phyloP scores from a whole-genome alignment of 805 yeast genomes.

The Priceomyces medius region DNA sequence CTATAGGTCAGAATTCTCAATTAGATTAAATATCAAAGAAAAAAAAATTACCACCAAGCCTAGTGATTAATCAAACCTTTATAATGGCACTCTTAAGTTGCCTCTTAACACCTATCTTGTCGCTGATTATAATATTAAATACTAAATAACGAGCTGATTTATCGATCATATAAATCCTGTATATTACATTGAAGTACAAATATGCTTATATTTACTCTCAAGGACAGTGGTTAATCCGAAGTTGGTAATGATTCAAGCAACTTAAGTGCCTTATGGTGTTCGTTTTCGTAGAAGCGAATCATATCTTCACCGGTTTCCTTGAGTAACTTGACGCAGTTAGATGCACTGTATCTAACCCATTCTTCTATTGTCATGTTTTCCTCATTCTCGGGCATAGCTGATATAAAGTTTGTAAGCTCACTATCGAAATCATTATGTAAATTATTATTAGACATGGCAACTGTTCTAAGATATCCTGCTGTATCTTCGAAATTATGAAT shows the following conservation, averaged over 20 bases:
- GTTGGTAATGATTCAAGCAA: slow-evolving; percentile 37
- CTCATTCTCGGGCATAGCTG: slow-evolving; percentile 69
- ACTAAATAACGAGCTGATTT: slow-evolving; percentile 1
- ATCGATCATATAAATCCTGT: slow-evolving; percentile 2
- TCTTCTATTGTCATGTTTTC: slow-evolving; percentile 66
- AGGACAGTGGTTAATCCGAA: slow-evolving; percentile 8
- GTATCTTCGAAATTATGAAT: slow-evolving; percentile 33
- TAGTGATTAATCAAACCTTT: not conserved
- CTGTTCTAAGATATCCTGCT: slow-evolving; percentile 29
- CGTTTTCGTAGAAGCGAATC: slow-evolving; percentile 46
- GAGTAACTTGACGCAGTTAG: slow-evolving; percentile 50
- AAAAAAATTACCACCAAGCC: not conserved
- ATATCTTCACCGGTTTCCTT: slow-evolving; percentile 46
- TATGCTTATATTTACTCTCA: not conserved
- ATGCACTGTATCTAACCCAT: slow-evolving; percentile 63
- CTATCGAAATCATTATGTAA: slow-evolving; percentile 67
- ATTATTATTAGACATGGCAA: slow-evolving; percentile 38
- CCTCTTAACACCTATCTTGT: not conserved
- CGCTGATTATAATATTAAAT: not conserved
- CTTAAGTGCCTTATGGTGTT: slow-evolving; percentile 51
- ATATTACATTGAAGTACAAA: not conserved
- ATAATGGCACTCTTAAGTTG: slow-evolving; percentile 1
- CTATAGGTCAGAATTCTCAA: not conserved
- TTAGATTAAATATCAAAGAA: not conserved
- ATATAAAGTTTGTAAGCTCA: slow-evolving; percentile 58